Evolutionary conservation across 768 basidiomycete genomes (phyloP).

Genomic region (Agaricus blazei): DNA sequence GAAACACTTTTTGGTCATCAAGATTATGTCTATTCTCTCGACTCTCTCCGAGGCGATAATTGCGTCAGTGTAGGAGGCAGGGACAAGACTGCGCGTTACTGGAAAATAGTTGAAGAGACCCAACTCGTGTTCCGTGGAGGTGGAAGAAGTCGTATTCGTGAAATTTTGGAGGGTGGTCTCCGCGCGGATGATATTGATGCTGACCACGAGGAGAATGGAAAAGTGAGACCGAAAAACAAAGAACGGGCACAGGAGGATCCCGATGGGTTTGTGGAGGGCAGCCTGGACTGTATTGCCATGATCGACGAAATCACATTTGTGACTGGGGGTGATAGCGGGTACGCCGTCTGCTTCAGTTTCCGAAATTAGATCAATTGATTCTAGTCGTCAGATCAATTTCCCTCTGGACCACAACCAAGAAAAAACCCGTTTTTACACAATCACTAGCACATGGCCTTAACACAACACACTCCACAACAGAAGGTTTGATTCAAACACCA

Average conservation of each 20-base stretch:
- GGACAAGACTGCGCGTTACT: conserved; percentile 89
- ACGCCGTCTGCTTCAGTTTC: conserved; percentile 19
- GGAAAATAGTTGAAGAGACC: conserved; percentile 94
- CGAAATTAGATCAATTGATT: not conserved
- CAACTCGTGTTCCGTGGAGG: conserved; percentile 97
- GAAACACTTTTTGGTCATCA: conserved; percentile 98
- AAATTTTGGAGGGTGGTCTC: conserved; percentile 75
- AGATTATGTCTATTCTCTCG: conserved; percentile 74
- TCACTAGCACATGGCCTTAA: conserved; percentile 85
- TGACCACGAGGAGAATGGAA: conserved; percentile 24
- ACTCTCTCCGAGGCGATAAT: conserved; percentile 77
- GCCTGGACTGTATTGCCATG: conserved; percentile 90
- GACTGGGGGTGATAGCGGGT: conserved; percentile 97
- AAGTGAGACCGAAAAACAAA: conserved; percentile 25
- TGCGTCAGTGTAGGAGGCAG: conserved; percentile 85
- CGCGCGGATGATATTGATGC: conserved; percentile 56
- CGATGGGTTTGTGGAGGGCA: conserved; percentile 78
- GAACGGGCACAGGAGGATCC: conserved; percentile 19
- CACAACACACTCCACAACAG: conserved; percentile 63
- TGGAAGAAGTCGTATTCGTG: conserved; percentile 74
- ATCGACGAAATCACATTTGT: conserved; percentile 91
- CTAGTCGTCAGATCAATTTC: conserved; percentile 65
- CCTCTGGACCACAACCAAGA: conserved; percentile 88
- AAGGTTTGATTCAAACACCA: conserved; percentile 70
- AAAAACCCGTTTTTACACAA: conserved; percentile 89